phyloP scores from a whole-genome alignment of 2,329 filamentous ascomycete species.

The Stachybotrys elegans region DNA sequence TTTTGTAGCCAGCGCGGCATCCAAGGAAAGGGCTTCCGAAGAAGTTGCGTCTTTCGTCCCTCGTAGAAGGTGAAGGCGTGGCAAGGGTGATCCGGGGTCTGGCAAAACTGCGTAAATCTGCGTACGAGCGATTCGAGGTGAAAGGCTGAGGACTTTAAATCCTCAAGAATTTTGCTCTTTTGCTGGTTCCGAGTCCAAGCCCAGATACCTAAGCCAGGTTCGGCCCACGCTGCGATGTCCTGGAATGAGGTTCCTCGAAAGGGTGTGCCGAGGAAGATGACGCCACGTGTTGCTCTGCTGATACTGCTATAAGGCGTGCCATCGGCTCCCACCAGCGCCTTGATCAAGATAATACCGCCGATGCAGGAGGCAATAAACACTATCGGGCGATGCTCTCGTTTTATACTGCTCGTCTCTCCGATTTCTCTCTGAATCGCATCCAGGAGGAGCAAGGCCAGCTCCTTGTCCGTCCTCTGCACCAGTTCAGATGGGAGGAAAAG shows the following conservation, averaged over 20 bases:
- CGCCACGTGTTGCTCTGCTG: conserved; percentile 12
- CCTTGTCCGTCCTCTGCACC: conserved; percentile 11
- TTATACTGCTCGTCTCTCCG: background rate
- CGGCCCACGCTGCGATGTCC: conserved; percentile 15
- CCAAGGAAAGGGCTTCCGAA: conserved; percentile 11
- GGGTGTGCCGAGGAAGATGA: conserved; percentile 23
- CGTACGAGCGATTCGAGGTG: conserved; percentile 14
- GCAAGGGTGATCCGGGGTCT: conserved; percentile 4
- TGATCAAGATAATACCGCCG: conserved; percentile 23
- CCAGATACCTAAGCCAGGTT: conserved; percentile 10
- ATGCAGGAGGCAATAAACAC: conserved; percentile 28
- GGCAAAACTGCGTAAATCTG: conserved; percentile 13
- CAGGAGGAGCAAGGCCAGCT: conserved; percentile 17
- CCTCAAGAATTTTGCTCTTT: conserved; percentile 12
- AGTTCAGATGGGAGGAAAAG: conserved; percentile 12
- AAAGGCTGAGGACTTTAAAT: conserved; percentile 10
- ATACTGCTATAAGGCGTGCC: conserved; percentile 11
- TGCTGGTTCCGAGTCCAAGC: conserved; percentile 8
- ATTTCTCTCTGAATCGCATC: conserved; percentile 14
- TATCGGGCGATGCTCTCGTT: conserved; percentile 14
- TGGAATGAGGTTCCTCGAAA: conserved; percentile 21
- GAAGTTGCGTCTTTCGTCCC: conserved; percentile 12
- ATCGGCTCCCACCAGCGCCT: conserved; percentile 17
- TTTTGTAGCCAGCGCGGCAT: conserved; percentile 5
- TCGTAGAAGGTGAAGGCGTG: conserved; percentile 18